Conservation (phyloP, 2,329 filamentous ascomycete genomes). For the Penicillium sp. region DNA sequence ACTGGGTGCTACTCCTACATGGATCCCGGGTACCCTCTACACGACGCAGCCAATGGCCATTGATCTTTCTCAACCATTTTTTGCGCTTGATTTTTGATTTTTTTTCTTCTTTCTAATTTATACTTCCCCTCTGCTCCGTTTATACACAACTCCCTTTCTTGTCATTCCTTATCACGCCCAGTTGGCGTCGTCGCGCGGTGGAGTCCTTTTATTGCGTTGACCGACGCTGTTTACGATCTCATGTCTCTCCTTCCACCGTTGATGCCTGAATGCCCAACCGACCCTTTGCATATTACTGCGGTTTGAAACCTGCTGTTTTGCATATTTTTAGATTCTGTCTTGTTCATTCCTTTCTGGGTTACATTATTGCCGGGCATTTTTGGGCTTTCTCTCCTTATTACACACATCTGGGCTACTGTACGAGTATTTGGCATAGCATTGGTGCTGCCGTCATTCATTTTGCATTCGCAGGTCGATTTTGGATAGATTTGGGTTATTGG, state of each 20-base stretch:
- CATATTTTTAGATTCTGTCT: slow-evolving; percentile 32
- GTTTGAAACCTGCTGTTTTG: slow-evolving; percentile 20
- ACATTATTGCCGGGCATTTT: slow-evolving; percentile 31
- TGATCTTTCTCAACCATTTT: slow-evolving; percentile 10
- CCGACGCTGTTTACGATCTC: slow-evolving; percentile 23
- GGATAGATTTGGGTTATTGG: slow-evolving; percentile 20
- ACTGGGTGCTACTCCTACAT: slow-evolving; percentile 32
- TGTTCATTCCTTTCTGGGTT: slow-evolving; percentile 31
- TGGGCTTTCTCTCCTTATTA: slow-evolving; percentile 30
- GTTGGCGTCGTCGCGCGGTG: slow-evolving; percentile 4
- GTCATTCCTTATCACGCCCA: slow-evolving; percentile 29
- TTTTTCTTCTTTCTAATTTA: slow-evolving; percentile 19
- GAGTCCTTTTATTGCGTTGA: too few species aligned
- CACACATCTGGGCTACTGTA: slow-evolving; percentile 30
- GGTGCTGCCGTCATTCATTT: slow-evolving; percentile 38
- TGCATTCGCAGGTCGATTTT: slow-evolving; percentile 30
- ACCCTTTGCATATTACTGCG: slow-evolving; percentile 14
- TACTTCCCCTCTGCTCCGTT: slow-evolving; percentile 21
- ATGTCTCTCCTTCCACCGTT: slow-evolving; percentile 33
- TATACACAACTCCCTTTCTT: slow-evolving; percentile 23
- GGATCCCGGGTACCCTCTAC: slow-evolving; percentile 33
- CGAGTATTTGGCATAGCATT: slow-evolving; percentile 34
- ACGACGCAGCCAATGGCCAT: slow-evolving; percentile 24
- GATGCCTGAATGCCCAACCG: slow-evolving; percentile 30
- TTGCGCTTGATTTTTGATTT: slow-evolving; percentile 2